Evolutionary conservation across 83 land plant species (phyloP), one percentile per base, ranked within the genome.

Genomic region (Thuja plicata): DNA sequence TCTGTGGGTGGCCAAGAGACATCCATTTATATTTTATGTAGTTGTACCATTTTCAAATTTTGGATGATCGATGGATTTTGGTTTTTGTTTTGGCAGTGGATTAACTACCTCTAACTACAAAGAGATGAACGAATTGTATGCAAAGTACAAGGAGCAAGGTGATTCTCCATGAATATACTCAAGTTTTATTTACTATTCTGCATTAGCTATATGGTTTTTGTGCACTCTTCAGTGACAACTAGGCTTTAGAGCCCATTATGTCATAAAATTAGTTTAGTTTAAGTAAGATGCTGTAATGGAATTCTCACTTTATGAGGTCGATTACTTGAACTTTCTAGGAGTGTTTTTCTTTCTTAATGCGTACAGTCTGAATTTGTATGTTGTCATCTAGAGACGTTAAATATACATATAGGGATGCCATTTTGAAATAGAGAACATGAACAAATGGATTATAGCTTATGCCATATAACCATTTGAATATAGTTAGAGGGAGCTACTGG

Each of bases 91-190:
- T 41, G 21, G 88, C 94, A 97, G 98, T 90, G 98, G 98, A 3
- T 88, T 97, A 88, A 96, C 98, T 21, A 93, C 93, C 41, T 88
- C 95, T 21, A 97, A 97, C 83, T 97, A 97, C 91, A 94, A 89
- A 3, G 96, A 97, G 89, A 85, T 97, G 73, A 94, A 88, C 54
- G 91, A 93, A 46, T 40, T 97, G 30, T 94, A 95, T 85, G 91
- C 83, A 30, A 97, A 94, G 88, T 94, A 95, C 93, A 96, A 94
- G 85, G 94, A 92, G 48, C 92, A 96, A 90, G 97, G 97, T 96
- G 9, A 85, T 91, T 87, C 62, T 1, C 62, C 32, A 35, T 62
- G 19, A n/a, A 55, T 35, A 86, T 45, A 21, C 37, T 74, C 0
- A 9, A 11, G 34, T 66, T 66, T 66, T 66, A 27, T 66, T 27